Evolutionary conservation across 2,329 filamentous ascomycete genomes (phyloP).

Genomic region (Gaeumannomyces sp.): DNA sequence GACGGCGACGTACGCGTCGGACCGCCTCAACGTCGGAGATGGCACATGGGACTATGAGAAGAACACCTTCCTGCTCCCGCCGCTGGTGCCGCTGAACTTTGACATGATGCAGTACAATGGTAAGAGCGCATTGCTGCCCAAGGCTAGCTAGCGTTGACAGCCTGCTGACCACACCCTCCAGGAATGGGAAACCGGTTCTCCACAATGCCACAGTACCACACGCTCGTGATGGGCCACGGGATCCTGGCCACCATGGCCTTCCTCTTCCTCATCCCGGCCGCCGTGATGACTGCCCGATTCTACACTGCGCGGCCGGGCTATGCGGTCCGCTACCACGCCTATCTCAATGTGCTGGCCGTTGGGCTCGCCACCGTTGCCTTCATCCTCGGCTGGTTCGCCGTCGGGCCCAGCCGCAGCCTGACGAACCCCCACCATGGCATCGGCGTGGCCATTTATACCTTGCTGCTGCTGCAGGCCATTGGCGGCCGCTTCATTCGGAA

Average conservation of each 20-base stretch:
- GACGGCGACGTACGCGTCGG: conserved; percentile 65
- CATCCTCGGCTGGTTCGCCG: conserved; percentile 70
- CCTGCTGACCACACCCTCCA: conserved; percentile 24
- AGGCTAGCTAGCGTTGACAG: neutral
- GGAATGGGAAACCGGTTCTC: conserved; percentile 80
- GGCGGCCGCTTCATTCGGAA: conserved; percentile 59
- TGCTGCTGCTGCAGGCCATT: conserved; percentile 65
- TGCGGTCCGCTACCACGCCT: conserved; percentile 65
- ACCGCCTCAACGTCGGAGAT: conserved; percentile 72
- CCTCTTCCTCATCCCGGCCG: conserved; percentile 63
- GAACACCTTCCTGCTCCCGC: conserved; percentile 73
- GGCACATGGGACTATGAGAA: conserved; percentile 76
- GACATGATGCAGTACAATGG: conserved; percentile 82
- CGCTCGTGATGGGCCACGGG: conserved; percentile 64
- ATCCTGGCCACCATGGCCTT: conserved; percentile 68
- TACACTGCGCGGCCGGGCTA: conserved; percentile 54
- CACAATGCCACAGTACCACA: conserved; percentile 62
- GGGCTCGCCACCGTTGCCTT: conserved; percentile 65
- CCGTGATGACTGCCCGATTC: conserved; percentile 71
- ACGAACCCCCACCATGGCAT: conserved; percentile 84
- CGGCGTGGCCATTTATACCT: conserved; percentile 69
- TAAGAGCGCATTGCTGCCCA: conserved; percentile 29
- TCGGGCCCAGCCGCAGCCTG: conserved; percentile 63
- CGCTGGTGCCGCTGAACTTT: conserved; percentile 69
- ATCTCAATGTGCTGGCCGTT: conserved; percentile 64